Evolutionary conservation across 768 basidiomycete species (phyloP).

Genomic region (Lactifluus hygrophoroides): DNA sequence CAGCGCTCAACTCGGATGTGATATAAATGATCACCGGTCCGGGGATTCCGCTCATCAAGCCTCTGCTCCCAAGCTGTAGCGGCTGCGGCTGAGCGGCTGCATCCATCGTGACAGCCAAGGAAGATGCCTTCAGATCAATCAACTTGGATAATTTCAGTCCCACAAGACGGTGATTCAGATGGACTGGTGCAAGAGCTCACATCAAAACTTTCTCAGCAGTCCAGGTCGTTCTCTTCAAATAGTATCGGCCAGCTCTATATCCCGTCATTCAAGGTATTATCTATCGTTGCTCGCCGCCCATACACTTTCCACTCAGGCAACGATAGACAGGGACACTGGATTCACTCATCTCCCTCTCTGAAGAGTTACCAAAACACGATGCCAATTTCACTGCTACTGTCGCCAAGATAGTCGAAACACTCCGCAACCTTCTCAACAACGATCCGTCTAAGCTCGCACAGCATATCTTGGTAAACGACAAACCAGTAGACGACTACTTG

Average conservation of each 20-base stretch:
- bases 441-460: constrained; percentile 68
- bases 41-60: not conserved
- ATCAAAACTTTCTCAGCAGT: constrained; percentile 51
- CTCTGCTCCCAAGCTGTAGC: not conserved
- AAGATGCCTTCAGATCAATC: constrained; percentile 92
- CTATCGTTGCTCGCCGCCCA: constrained; percentile 18
- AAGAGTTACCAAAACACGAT: constrained; percentile 90
- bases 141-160: constrained; percentile 87
- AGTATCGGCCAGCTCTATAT: constrained; percentile 60
- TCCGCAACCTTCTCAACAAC: constrained; percentile 85
- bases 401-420: constrained; percentile 89
- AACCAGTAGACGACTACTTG: constrained; percentile 69
- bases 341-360: constrained; percentile 78
- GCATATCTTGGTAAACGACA: constrained; percentile 75
- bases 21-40: not conserved
- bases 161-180: constrained; percentile 79
- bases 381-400: constrained; percentile 76
- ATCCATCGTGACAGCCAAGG: constrained; percentile 2
- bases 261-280: constrained; percentile 82
- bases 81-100: too few relatives aligned
- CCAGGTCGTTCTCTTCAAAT: constrained; percentile 38
- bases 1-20: too few relatives aligned
- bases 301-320: not conserved
- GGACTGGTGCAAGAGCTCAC: constrained; percentile 58
- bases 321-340: constrained; percentile 89